Percentiles rank a stretch among this genome's conserved stretches.
These are phyloP conservation scores for Helicocarpus griseus DNA, from an alignment of 2,329 filamentous ascomycete species.

Conservation along the genomic window DNA sequence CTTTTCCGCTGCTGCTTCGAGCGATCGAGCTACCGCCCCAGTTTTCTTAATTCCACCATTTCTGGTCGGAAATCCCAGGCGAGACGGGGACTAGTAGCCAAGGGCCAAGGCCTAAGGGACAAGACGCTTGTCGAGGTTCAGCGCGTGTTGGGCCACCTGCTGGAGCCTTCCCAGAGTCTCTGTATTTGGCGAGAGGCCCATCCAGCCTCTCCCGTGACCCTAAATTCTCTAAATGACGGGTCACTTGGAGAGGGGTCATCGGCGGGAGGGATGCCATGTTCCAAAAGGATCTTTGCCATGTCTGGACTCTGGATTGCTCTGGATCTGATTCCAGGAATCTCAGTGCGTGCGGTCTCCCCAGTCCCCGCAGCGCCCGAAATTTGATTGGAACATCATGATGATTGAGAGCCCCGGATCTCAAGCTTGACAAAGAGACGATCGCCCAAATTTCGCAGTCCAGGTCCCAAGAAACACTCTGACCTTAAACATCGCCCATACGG, in stretches of 20 bases:
- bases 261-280: background rate
- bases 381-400: slow-evolving; percentile 2
- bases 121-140: slow-evolving; percentile 5
- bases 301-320: slow-evolving; percentile 5
- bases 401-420: background rate
- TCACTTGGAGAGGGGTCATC: slow-evolving; percentile 2
- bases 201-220: slow-evolving; percentile 20
- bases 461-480: background rate
- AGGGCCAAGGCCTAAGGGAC: slow-evolving; percentile 2
- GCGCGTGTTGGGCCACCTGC: slow-evolving; percentile 1
- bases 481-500: background rate
- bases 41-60: slow-evolving; percentile 1
- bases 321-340: background rate
- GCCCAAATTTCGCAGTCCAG: slow-evolving; percentile 1
- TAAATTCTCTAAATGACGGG: slow-evolving; percentile 10
- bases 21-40: background rate
- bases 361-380: background rate
- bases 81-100: slow-evolving; percentile 3
- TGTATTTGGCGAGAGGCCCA: slow-evolving; percentile 20
- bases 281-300: background rate
- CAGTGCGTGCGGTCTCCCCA: background rate
- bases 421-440: slow-evolving; percentile 7
- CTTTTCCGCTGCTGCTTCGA: background rate
- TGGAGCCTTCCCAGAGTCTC: background rate
- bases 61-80: background rate